Percentiles rank a stretch among this genome's conserved stretches.
These are phyloP conservation scores for Clathrus columnatus DNA, from an alignment of 768 basidiomycete species.

Conservation along the genomic window DNA sequence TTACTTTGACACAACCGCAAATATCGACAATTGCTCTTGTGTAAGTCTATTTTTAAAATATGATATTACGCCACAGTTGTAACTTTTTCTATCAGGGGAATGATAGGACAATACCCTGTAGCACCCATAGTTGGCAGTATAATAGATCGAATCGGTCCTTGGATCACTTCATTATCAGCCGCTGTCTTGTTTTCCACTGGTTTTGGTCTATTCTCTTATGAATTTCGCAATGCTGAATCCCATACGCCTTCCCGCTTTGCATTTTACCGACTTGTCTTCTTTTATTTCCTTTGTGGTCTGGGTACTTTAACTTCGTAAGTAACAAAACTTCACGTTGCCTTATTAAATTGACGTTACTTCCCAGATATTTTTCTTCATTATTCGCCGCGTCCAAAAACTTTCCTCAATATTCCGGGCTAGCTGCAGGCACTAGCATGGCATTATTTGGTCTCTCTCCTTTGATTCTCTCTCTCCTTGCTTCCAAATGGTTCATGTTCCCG, in stretches of 20 bases:
- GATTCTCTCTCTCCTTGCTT: slow-evolving; percentile 58
- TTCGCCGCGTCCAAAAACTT: slow-evolving; percentile 71
- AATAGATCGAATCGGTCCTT: slow-evolving; percentile 59
- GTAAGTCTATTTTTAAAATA: slow-evolving; percentile 32
- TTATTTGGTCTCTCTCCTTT: slow-evolving; percentile 79
- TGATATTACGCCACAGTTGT: background rate
- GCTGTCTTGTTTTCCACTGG: slow-evolving; percentile 49
- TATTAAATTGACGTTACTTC: slow-evolving; percentile 17
- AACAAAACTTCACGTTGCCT: background rate
- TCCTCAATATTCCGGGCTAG: slow-evolving; percentile 52
- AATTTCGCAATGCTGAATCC: slow-evolving; percentile 38
- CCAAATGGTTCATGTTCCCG: slow-evolving; percentile 46
- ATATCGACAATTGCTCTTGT: slow-evolving; percentile 69
- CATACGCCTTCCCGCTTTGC: slow-evolving; percentile 31
- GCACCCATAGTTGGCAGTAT: slow-evolving; percentile 60
- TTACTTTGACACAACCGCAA: slow-evolving; percentile 60
- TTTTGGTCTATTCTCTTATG: slow-evolving; percentile 54
- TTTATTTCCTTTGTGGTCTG: slow-evolving; percentile 56
- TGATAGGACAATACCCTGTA: slow-evolving; percentile 76
- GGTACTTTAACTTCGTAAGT: slow-evolving; percentile 69
- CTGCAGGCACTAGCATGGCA: slow-evolving; percentile 59
- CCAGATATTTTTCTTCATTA: slow-evolving; percentile 59
- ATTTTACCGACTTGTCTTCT: slow-evolving; percentile 44
- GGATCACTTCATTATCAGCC: slow-evolving; percentile 55
- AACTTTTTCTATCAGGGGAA: slow-evolving; percentile 41